A percentile compares a stretch with the other conserved stretches of the same genome.
Evolutionary conservation across 805 yeast genomes (phyloP).

Genomic region (Candida cerambycidarum): DNA sequence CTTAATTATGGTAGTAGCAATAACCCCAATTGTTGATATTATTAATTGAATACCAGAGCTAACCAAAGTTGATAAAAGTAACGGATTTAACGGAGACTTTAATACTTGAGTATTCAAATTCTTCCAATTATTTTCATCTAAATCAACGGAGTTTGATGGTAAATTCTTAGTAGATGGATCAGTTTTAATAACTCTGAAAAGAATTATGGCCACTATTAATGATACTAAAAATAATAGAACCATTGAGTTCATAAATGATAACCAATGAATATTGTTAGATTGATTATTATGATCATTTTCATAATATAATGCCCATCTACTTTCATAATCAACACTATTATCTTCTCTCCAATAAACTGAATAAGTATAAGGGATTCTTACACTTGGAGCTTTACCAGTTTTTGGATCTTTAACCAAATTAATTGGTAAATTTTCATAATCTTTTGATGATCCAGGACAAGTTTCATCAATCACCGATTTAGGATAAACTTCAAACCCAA

Average conservation of each 20-base stretch:
- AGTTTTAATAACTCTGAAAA: slow-evolving; percentile 53
- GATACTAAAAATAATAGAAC: slow-evolving; percentile 63
- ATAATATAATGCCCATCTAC: slow-evolving; percentile 74
- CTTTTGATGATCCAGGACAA: slow-evolving; percentile 74
- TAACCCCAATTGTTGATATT: slow-evolving; percentile 62
- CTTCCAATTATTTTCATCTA: slow-evolving; percentile 43
- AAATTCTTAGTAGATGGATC: slow-evolving; percentile 10
- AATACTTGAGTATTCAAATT: slow-evolving; percentile 53
- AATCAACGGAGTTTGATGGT: slow-evolving; percentile 13
- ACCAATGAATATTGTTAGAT: slow-evolving; percentile 64
- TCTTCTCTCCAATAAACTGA: slow-evolving; percentile 91
- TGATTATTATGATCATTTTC: slow-evolving; percentile 50
- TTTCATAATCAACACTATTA: slow-evolving; percentile 56
- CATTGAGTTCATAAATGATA: slow-evolving; percentile 69
- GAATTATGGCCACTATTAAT: slow-evolving; percentile 61
- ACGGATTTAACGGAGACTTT: slow-evolving; percentile 48
- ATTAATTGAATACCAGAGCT: slow-evolving; percentile 76
- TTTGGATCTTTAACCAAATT: slow-evolving; percentile 32
- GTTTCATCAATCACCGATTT: slow-evolving; percentile 64
- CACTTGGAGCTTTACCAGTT: slow-evolving; percentile 22
- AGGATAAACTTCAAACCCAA: slow-evolving; percentile 90
- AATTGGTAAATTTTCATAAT: slow-evolving; percentile 57
- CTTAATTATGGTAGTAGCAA: slow-evolving; percentile 48
- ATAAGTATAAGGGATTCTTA: slow-evolving; percentile 72
- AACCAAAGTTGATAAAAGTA: slow-evolving; percentile 53